Evolutionary conservation across 176 grass and related monocot species (phyloP).

Genomic region (Cenchrus fungigraminus): DNA sequence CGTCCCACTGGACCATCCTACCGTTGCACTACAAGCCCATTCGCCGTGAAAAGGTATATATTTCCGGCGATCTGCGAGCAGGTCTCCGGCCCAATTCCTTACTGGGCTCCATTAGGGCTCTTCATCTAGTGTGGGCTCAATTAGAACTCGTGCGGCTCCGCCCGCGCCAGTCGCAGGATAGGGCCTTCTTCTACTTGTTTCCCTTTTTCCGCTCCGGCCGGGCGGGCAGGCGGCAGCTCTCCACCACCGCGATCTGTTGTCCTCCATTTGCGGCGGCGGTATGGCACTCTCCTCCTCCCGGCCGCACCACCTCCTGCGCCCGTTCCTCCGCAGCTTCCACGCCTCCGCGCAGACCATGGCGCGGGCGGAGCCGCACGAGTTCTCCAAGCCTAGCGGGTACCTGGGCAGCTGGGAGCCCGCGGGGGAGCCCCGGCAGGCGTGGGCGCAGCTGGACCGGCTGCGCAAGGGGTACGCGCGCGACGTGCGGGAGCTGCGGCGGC

Average conservation of each 20-base stretch:
- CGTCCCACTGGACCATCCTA: no score
- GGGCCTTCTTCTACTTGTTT: not conserved
- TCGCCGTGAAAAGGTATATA: no score
- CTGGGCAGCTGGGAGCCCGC: conserved; percentile 71
- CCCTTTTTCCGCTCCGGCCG: not conserved
- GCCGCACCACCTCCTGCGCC: conserved; percentile 33
- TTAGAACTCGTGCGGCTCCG: no score
- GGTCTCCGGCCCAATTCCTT: no score
- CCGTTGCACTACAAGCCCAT: no score
- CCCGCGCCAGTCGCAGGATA: not conserved
- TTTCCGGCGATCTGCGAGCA: not conserved
- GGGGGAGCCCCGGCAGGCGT: conserved; percentile 56
- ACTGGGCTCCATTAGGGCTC: not conserved
- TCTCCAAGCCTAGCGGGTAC: conserved; percentile 56
- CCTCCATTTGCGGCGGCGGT: conserved; percentile 3
- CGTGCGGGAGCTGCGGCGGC: conserved; percentile 61
- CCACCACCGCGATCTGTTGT: conserved; percentile 27
- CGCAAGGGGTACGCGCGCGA: conserved; percentile 70
- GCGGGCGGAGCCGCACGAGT: conserved; percentile 49
- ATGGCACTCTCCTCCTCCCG: conserved; percentile 43
- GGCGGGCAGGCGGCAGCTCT: no score
- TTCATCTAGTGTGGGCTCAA: no score
- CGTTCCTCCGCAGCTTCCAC: conserved; percentile 44
- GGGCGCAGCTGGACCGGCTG: conserved; percentile 60
- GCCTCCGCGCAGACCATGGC: conserved; percentile 26